A percentile compares a stretch with the other conserved stretches of the same genome.
These are phyloP conservation scores for Floccularia luteovirens DNA, from an alignment of 768 basidiomycete genomes.

Conservation along the genomic window DNA sequence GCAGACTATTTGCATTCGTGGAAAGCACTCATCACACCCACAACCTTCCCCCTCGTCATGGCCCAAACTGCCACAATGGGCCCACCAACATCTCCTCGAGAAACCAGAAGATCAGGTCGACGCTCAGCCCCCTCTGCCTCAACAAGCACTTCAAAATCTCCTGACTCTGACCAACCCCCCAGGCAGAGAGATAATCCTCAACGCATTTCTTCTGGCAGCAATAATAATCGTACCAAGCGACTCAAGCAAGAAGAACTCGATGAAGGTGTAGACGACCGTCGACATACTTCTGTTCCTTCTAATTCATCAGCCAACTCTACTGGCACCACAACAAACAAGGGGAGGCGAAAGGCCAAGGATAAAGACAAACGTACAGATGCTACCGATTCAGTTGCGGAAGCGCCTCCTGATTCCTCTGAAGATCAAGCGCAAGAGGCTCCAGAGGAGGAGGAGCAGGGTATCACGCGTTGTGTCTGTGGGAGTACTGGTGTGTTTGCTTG, in stretches of 20 bases:
- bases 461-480: conserved; percentile 85
- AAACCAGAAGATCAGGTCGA: conserved; percentile 71
- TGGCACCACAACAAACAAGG: conserved; percentile 25
- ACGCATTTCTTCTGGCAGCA: conserved; percentile 32
- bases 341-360: conserved; percentile 64
- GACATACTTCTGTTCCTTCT: conserved; percentile 29
- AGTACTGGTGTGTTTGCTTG: conserved; percentile 50
- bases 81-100: conserved; percentile 69
- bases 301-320: conserved; percentile 21
- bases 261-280: conserved; percentile 49
- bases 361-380: conserved; percentile 26
- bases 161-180: conserved; percentile 59
- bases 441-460: conserved; percentile 56
- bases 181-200: conserved; percentile 36
- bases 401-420: conserved; percentile 19
- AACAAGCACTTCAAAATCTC: conserved; percentile 64
- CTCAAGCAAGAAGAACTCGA: conserved; percentile 72
- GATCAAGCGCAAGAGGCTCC: conserved; percentile 34
- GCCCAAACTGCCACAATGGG: conserved; percentile 67
- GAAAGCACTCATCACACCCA: too few relatives aligned
- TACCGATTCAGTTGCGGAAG: conserved; percentile 16
- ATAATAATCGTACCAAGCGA: conserved; percentile 44
- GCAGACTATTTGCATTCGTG: too few relatives aligned
- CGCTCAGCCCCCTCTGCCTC: conserved; percentile 64
- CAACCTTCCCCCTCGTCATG: conserved; percentile 28